Evolutionary conservation across 768 basidiomycete genomes (phyloP).

Genomic region (Piloderma croceum): DNA sequence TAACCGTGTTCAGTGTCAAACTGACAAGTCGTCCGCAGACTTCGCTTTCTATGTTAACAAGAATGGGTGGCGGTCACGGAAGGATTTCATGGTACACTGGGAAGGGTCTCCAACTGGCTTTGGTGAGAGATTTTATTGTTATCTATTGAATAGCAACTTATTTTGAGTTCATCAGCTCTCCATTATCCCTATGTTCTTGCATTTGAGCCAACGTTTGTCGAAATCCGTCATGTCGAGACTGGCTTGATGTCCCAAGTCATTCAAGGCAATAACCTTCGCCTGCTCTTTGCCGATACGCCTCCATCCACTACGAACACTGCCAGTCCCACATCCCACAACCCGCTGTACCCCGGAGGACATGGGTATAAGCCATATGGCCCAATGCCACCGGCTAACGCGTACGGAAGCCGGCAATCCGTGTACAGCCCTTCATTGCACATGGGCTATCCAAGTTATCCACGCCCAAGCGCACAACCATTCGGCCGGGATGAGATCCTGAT

Average conservation of each 20-base stretch:
- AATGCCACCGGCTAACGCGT: constrained; percentile 14
- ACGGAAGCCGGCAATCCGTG: constrained; percentile 22
- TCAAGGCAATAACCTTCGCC: constrained; percentile 82
- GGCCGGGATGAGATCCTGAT: constrained; percentile 83
- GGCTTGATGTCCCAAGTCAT: constrained; percentile 92
- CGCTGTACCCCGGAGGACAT: constrained; percentile 26
- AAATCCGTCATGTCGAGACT: constrained; percentile 92
- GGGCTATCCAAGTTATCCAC: constrained; percentile 38
- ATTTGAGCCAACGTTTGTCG: constrained; percentile 94
- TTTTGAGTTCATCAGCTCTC: constrained; percentile 53
- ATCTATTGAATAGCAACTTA: constrained; percentile 1
- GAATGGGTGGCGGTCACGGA: constrained; percentile 85
- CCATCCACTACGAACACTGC: constrained; percentile 71
- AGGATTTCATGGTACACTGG: constrained; percentile 95
- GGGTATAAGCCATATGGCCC: constrained; percentile 31
- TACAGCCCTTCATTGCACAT: constrained; percentile 15
- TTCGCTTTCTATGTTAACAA: constrained; percentile 99
- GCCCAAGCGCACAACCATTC: constrained; percentile 40
- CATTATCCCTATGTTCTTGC: constrained; percentile 96
- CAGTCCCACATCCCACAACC: constrained; percentile 29
- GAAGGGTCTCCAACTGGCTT: constrained; percentile 92
- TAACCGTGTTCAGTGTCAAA: no score
- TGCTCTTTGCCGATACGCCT: constrained; percentile 91
- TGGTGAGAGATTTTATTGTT: constrained; percentile 50
- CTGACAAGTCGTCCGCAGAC: constrained; percentile 61